Conservation (phyloP, 345 rosid species). For the Excoecaria cochinchinensis region DNA sequence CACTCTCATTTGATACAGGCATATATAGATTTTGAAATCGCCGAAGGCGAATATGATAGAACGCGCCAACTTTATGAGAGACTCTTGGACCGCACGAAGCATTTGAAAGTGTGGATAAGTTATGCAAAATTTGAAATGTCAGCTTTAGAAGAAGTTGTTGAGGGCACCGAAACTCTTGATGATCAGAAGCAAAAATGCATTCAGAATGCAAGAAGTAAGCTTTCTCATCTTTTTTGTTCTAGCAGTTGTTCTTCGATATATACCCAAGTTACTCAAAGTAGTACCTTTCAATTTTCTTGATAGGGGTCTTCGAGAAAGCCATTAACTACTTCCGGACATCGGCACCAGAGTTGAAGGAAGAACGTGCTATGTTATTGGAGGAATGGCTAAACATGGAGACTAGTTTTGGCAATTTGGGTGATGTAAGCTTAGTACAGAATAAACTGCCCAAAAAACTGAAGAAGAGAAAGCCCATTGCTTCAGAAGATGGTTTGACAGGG, state of each 20-base stretch:
- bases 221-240: constrained; percentile 3
- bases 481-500: constrained; percentile 76
- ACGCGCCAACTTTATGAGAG: constrained; percentile 70
- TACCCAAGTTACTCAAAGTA: constrained; percentile 12
- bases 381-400: constrained; percentile 84
- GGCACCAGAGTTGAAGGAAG: constrained; percentile 82
- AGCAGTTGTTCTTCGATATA: not conserved
- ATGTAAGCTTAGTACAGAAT: constrained; percentile 58
- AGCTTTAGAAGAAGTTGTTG: constrained; percentile 38
- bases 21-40: constrained; percentile 85
- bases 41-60: constrained; percentile 74
- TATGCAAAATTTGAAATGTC: constrained; percentile 85
- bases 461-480: constrained; percentile 54
- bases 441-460: constrained; percentile 89
- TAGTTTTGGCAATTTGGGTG: constrained; percentile 64
- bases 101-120: constrained; percentile 91
- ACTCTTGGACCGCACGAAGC: constrained; percentile 82
- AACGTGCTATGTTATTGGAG: constrained; percentile 80
- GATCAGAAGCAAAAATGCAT: constrained; percentile 48
- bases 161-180: constrained; percentile 31
- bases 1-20: constrained; percentile 44
- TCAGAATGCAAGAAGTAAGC: constrained; percentile 71
- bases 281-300: constrained; percentile 4
- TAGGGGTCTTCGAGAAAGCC: constrained; percentile 77
- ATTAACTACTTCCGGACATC: constrained; percentile 64